A percentile compares a stretch with the other conserved stretches of the same genome.
These are phyloP conservation scores for Alisma plantagoaquatica DNA, from an alignment of 106 monocot species.

Conservation along the genomic window DNA sequence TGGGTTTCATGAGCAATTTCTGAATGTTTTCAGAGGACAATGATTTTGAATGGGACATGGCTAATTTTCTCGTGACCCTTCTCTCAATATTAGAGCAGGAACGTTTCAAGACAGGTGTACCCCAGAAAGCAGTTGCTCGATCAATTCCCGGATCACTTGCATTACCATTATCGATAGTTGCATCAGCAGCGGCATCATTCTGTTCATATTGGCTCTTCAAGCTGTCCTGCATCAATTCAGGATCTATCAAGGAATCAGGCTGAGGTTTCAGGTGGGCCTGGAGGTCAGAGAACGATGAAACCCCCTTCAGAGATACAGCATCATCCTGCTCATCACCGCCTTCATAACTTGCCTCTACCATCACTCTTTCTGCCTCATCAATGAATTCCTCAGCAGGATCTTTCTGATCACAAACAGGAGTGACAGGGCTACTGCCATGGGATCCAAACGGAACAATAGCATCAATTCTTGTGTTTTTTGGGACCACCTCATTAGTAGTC, in stretches of 20 bases:
- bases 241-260: background rate
- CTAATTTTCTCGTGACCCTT: constrained; percentile 15
- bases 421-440: background rate
- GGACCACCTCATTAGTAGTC: constrained; percentile 17
- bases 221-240: background rate
- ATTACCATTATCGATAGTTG: constrained; percentile 23
- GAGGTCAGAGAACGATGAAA: constrained; percentile 43
- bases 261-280: constrained; percentile 15
- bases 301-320: constrained; percentile 33
- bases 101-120: constrained; percentile 32
- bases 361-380: constrained; percentile 18
- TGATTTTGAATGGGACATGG: constrained; percentile 22
- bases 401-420: background rate
- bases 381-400: constrained; percentile 6
- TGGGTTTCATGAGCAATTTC: constrained; percentile 8
- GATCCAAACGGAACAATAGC: constrained; percentile 5
- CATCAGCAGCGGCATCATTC: constrained; percentile 23
- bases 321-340: constrained; percentile 59
- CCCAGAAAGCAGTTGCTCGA: constrained; percentile 11
- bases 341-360: too few species aligned
- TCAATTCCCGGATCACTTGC: constrained; percentile 43
- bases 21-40: constrained; percentile 33
- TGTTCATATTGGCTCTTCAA: constrained; percentile 9
- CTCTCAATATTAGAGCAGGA: constrained; percentile 81
- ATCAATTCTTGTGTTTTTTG: constrained; percentile 2